Evolutionary conservation across 371 early-diverging fungal species (phyloP).

Genomic region (Mucor lusitanicus): DNA sequence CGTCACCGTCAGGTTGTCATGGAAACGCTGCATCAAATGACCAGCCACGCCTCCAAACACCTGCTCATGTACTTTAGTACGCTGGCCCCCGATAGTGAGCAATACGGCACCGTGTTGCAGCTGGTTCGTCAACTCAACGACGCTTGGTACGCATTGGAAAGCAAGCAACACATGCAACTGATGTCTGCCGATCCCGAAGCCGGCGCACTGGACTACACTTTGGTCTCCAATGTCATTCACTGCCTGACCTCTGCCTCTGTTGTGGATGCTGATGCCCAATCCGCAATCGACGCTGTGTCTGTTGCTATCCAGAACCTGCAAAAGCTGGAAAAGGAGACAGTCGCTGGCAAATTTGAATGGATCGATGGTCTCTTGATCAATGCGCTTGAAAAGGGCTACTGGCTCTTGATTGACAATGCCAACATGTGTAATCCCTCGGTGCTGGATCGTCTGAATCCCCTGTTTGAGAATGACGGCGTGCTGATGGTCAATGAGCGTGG

Average conservation of each 20-base stretch:
- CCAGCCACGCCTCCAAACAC: conserved; percentile 28
- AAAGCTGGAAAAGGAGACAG: conserved; percentile 54
- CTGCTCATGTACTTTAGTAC: conserved; percentile 32
- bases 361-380: conserved; percentile 94
- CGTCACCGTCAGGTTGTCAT: conserved; percentile 72
- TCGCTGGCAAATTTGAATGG: conserved; percentile 93
- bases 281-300: conserved; percentile 13
- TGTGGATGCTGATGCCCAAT: conserved; percentile 25
- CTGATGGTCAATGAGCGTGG: conserved; percentile 93
- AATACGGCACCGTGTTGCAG: conserved; percentile 24
- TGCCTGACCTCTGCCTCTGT: conserved; percentile 25
- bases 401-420: conserved; percentile 99
- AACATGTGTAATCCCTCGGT: conserved; percentile 97
- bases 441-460: conserved; percentile 92
- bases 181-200: conserved; percentile 16
- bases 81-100: conserved; percentile 10
- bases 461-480: conserved; percentile 90
- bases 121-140: conserved; percentile 43
- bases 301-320: conserved; percentile 35
- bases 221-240: conserved; percentile 35
- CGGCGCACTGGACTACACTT: conserved; percentile 34
- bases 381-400: conserved; percentile 94
- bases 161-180: conserved; percentile 31
- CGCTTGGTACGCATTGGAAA: conserved; percentile 43
- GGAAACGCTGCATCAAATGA: conserved; percentile 36